These are phyloP conservation scores for Eucalyptus melliodora DNA, from an alignment of 345 rosid genomes.

Conservation along the genomic window DNA sequence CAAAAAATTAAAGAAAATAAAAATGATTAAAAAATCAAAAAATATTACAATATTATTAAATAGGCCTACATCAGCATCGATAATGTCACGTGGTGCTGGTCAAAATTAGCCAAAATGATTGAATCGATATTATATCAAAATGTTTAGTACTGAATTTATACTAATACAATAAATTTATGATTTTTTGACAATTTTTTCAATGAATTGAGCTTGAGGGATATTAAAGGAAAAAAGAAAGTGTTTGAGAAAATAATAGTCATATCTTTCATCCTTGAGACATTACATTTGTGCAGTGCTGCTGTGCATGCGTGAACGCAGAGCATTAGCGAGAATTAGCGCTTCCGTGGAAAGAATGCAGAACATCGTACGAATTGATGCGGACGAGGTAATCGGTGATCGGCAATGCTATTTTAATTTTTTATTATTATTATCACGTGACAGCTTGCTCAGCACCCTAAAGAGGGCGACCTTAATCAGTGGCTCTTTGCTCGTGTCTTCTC, in stretches of 20 bases:
- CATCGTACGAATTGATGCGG: not conserved
- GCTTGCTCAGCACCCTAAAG: not conserved
- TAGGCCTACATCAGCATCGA: accelerated
- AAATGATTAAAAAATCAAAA: too few species aligned
- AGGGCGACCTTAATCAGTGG: not conserved
- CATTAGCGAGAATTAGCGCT: not conserved
- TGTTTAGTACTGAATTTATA: too few species aligned
- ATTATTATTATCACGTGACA: not conserved
- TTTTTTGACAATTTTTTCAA: accelerated
- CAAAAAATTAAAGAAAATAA: too few species aligned
- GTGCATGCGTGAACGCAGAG: not conserved
- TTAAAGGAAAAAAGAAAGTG: not conserved
- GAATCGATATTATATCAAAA: too few species aligned
- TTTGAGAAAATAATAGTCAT: not conserved
- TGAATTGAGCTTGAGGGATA: not conserved
- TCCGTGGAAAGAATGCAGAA: not conserved
- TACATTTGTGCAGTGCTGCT: not conserved
- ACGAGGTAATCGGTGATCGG: not conserved
- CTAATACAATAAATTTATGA: too few species aligned
- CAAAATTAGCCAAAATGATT: too few species aligned
- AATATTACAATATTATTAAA: too few species aligned
- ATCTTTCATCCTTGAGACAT: not conserved
- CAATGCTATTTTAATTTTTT: not conserved
- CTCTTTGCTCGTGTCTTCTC: not conserved
- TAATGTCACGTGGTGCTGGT: accelerated